Conservation (phyloP, 169 alveolate species). For the Cryptosporidium canis region DNA sequence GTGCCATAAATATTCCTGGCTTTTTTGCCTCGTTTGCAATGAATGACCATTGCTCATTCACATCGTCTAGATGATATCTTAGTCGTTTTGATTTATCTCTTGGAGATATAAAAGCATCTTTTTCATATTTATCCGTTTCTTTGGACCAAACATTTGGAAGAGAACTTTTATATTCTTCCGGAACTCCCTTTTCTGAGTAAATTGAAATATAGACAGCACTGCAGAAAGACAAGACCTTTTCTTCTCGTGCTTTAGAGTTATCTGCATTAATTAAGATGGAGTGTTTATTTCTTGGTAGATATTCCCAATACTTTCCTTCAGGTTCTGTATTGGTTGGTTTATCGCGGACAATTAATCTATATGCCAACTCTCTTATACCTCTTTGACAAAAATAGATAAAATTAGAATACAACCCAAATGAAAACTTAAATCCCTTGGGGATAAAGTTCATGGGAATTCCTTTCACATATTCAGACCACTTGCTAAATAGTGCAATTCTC, state of each 20-base stretch:
- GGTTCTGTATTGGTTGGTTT: conserved; percentile 50
- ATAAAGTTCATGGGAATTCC: conserved; percentile 27
- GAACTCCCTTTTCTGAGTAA: conserved; percentile 52
- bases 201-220: conserved; percentile 44
- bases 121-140: conserved; percentile 60
- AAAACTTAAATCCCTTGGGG: conserved; percentile 49
- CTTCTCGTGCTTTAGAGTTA: conserved; percentile 58
- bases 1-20: conserved; percentile 53
- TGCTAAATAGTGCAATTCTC: conserved; percentile 57
- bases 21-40: conserved; percentile 52
- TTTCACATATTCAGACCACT: conserved; percentile 62
- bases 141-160: conserved; percentile 11
- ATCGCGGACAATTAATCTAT: conserved; percentile 40
- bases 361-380: conserved; percentile 59
- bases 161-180: background rate
- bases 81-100: background rate
- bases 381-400: conserved; percentile 49
- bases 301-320: conserved; percentile 61
- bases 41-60: conserved; percentile 52
- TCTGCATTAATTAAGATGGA: conserved; percentile 46
- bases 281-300: conserved; percentile 30
- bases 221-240: conserved; percentile 50
- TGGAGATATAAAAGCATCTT: conserved; percentile 24
- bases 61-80: conserved; percentile 23
- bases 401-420: conserved; percentile 51